Conservation (phyloP, 2,329 filamentous ascomycete genomes). For the Monosporascus sp. region DNA sequence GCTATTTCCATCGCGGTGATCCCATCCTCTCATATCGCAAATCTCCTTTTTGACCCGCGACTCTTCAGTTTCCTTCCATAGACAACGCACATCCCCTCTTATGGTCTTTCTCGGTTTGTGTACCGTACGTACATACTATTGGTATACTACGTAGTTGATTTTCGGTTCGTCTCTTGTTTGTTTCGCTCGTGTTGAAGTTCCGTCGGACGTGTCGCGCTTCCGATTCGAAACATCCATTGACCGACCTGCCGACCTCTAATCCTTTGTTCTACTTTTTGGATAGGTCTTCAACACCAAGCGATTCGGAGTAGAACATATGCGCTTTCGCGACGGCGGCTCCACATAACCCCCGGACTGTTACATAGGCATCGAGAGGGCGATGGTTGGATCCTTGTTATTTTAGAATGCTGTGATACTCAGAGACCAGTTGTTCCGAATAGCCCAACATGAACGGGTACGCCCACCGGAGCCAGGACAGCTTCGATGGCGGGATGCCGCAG, state of each 20-base stretch:
- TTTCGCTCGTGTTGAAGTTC: not conserved
- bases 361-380: not conserved
- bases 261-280: not conserved
- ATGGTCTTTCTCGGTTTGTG: not conserved
- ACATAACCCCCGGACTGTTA: too few species aligned
- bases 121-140: not conserved
- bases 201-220: not conserved
- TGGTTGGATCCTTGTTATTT: not conserved
- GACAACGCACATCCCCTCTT: not conserved
- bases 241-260: not conserved
- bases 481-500: slow-evolving; percentile 14
- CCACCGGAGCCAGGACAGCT: slow-evolving; percentile 17
- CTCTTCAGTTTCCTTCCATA: not conserved
- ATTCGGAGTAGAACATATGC: not conserved
- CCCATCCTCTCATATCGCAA: not conserved
- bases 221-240: not conserved
- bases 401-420: not conserved
- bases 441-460: slow-evolving; percentile 24
- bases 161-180: not conserved
- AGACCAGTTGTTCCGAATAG: slow-evolving; percentile 11
- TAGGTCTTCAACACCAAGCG: not conserved
- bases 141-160: not conserved
- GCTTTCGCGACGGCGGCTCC: not conserved
- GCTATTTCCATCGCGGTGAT: not conserved
- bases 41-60: slow-evolving; percentile 1